These are phyloP conservation scores for Trametes sp. DNA, from an alignment of 1,284 basidiomycete genomes.

Conservation along the genomic window DNA sequence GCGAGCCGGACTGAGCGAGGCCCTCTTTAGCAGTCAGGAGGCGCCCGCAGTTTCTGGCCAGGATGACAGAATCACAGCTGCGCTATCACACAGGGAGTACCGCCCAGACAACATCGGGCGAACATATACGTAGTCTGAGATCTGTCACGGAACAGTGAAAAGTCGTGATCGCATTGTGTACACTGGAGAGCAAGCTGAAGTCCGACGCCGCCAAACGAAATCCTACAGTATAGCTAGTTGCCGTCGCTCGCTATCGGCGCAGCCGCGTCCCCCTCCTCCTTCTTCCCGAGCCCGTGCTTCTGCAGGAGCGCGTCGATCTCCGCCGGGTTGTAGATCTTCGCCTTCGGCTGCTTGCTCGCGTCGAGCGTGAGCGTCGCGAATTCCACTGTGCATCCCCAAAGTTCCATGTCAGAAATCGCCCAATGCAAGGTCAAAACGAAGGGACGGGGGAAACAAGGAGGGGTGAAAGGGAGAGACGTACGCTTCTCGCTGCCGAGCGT, in stretches of 20 bases:
- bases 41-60: not conserved
- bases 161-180: not conserved
- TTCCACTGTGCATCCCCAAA: constrained; percentile 76
- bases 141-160: not conserved
- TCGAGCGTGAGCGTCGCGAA: constrained; percentile 94
- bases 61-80: not conserved
- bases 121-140: no score
- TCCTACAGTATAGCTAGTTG: constrained; percentile 17
- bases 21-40: not conserved
- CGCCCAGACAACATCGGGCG: no score
- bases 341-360: constrained; percentile 82
- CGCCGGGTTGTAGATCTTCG: constrained; percentile 91
- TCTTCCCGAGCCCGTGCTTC: constrained; percentile 88
- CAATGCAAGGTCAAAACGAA: no score
- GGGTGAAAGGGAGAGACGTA: constrained; percentile 51
- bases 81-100: not conserved
- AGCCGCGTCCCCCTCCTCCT: constrained; percentile 82
- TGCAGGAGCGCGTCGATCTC: constrained; percentile 92
- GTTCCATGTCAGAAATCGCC: not conserved
- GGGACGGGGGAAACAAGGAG: no score
- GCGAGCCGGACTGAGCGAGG: constrained; percentile 9
- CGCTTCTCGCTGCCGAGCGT: constrained; percentile 95
- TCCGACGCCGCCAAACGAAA: constrained; percentile 10
- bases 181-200: constrained; percentile 4
- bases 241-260: constrained; percentile 43